Evolutionary conservation across 495 filamentous ascomycete genomes (phyloP).

Genomic region (Tetracladium setigerum): DNA sequence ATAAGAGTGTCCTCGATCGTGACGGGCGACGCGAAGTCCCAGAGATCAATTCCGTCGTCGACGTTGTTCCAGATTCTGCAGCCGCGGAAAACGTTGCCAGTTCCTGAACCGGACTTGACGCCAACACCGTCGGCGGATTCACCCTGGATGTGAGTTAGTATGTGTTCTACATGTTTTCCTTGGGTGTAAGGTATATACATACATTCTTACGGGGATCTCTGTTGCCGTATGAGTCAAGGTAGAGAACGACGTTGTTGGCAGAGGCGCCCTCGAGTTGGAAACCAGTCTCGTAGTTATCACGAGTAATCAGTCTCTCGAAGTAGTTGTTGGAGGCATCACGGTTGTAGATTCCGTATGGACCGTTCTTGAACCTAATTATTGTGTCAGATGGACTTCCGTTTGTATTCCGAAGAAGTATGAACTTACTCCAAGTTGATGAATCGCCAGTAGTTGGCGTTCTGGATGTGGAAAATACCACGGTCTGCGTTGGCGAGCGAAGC

Average conservation of each 20-base stretch:
- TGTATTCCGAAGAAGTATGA: not conserved
- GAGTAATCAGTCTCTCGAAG: constrained; percentile 22
- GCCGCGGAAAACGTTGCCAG: constrained; percentile 20
- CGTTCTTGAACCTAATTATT: constrained; percentile 1
- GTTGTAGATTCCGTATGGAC: constrained; percentile 23
- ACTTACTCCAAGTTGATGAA: constrained; percentile 22
- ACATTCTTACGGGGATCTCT: constrained; percentile 26
- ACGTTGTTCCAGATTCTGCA: constrained; percentile 26
- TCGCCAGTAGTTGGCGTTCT: constrained; percentile 22
- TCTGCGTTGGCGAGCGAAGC: constrained; percentile 13
- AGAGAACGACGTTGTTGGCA: constrained; percentile 21
- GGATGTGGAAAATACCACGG: constrained; percentile 22
- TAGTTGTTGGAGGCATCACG: constrained; percentile 18
- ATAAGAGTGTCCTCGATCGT: constrained; percentile 25
- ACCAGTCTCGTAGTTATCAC: constrained; percentile 27
- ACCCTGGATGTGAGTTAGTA: not conserved
- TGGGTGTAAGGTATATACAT: no score
- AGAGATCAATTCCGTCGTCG: constrained; percentile 26
- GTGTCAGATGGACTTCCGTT: no score
- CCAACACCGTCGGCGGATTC: constrained; percentile 25
- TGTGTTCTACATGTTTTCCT: no score
- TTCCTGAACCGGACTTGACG: constrained; percentile 22
- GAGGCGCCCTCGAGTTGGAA: constrained; percentile 25
- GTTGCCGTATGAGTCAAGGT: constrained; percentile 25
- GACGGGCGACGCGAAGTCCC: constrained; percentile 23